phyloP scores from a whole-genome alignment of 495 filamentous ascomycete genomes.

The Hypoxylon rickii region DNA sequence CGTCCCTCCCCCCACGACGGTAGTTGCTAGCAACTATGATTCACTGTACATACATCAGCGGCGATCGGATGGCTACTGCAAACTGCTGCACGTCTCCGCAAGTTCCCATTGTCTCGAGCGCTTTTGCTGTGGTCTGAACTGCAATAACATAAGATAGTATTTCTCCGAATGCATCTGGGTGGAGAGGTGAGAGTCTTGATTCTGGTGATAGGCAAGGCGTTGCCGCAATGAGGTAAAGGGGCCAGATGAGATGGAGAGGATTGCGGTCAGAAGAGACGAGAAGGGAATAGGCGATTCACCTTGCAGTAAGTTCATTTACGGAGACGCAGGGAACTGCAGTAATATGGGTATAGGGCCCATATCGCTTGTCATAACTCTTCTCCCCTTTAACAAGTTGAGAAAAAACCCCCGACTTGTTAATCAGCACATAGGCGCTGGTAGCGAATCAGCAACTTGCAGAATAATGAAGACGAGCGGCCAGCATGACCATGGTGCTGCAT shows the following conservation, averaged over 20 bases:
- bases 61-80: constrained; percentile 12
- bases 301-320: constrained; percentile 22
- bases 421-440: constrained; percentile 7
- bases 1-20: neutral
- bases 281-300: constrained; percentile 30
- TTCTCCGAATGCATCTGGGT: constrained; percentile 29
- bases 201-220: constrained; percentile 23
- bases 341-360: constrained; percentile 3
- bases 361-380: constrained; percentile 6
- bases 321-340: constrained; percentile 14
- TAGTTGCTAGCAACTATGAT: constrained; percentile 11
- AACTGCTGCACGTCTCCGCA: constrained; percentile 19
- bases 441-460: constrained; percentile 23
- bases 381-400: neutral
- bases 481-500: constrained; percentile 19
- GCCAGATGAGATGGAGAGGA: constrained; percentile 15
- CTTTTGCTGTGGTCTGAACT: constrained; percentile 10
- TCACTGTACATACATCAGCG: constrained; percentile 17
- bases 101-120: constrained; percentile 5
- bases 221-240: constrained; percentile 22
- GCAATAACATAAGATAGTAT: constrained; percentile 26
- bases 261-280: constrained; percentile 18
- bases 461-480: too few species aligned
- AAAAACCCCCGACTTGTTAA: constrained; percentile 24
- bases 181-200: constrained; percentile 18